A percentile compares a stretch with the other conserved stretches of the same genome.
phyloP scores from a whole-genome alignment of 805 yeast species.

The Diddensiella transvaalensis region DNA sequence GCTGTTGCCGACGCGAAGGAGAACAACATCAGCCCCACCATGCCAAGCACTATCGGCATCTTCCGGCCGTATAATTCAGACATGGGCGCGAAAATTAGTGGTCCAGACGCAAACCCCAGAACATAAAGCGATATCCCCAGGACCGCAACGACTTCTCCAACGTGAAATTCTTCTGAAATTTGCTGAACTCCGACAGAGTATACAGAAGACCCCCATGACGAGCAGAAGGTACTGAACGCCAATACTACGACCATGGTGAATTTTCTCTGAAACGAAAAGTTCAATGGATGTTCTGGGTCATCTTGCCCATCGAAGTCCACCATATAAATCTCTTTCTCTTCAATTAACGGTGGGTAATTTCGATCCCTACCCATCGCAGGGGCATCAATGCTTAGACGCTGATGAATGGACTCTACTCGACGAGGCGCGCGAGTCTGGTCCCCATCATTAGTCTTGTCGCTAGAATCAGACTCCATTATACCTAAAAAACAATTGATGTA shows the following conservation, averaged over 20 bases:
- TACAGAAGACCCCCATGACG: slow-evolving; percentile 68
- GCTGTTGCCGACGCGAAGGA: slow-evolving; percentile 69
- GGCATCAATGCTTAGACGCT: not conserved
- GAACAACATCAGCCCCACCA: slow-evolving; percentile 51
- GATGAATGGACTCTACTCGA: too few species aligned
- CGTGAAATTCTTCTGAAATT: slow-evolving; percentile 48
- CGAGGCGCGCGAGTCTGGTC: too few species aligned
- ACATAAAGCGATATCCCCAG: slow-evolving; percentile 72
- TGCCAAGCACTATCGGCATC: slow-evolving; percentile 50
- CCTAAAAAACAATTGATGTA: too few species aligned
- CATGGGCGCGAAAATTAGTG: slow-evolving; percentile 75
- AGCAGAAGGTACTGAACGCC: slow-evolving; percentile 42
- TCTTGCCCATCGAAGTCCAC: slow-evolving; percentile 74
- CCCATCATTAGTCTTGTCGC: too few species aligned
- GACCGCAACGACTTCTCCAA: slow-evolving; percentile 55
- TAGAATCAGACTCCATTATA: not conserved
- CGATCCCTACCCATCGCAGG: slow-evolving; percentile 19
- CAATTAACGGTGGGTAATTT: slow-evolving; percentile 14
- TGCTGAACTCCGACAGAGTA: slow-evolving; percentile 55
- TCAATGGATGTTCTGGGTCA: slow-evolving; percentile 77
- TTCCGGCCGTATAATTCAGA: slow-evolving; percentile 71
- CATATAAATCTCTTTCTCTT: slow-evolving; percentile 38
- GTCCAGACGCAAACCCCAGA: slow-evolving; percentile 82
- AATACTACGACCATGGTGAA: slow-evolving; percentile 39
- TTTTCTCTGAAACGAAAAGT: slow-evolving; percentile 53